Evolutionary conservation across 1,139 yeast species (phyloP).

Genomic region (Zygosaccharomyces sapae): DNA sequence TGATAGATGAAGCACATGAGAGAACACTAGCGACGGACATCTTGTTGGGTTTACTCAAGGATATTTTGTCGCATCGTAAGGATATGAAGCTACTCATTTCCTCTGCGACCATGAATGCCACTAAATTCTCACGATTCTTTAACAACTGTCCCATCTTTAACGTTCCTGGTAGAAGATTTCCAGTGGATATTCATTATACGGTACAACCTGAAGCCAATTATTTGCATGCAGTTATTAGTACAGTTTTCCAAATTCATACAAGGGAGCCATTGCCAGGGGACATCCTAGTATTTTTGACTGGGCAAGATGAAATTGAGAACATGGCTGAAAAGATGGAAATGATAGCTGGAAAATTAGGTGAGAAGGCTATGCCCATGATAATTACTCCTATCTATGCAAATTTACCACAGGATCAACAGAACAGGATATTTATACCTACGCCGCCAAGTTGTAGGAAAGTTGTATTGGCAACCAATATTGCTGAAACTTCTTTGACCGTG

Average conservation of each 20-base stretch:
- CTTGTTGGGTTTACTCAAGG: constrained; percentile 73
- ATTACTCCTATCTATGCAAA: constrained; percentile 91
- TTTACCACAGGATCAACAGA: constrained; percentile 78
- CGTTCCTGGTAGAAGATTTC: constrained; percentile 85
- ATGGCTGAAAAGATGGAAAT: constrained; percentile 69
- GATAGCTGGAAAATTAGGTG: constrained; percentile 60
- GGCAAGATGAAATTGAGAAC: constrained; percentile 90
- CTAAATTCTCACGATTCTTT: constrained; percentile 75
- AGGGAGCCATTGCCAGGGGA: constrained; percentile 72
- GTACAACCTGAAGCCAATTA: constrained; percentile 86
- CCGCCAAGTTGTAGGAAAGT: constrained; percentile 77
- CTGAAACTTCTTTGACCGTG: constrained; percentile 93
- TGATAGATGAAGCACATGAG: constrained; percentile 98
- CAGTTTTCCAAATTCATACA: constrained; percentile 75
- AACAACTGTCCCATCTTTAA: constrained; percentile 79
- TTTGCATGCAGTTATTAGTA: constrained; percentile 80
- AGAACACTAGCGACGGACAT: constrained; percentile 90
- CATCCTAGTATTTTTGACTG: constrained; percentile 84
- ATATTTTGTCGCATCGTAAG: constrained; percentile 53
- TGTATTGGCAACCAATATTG: constrained; percentile 93
- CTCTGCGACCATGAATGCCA: constrained; percentile 91
- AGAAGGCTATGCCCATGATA: constrained; percentile 57
- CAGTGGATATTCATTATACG: constrained; percentile 84
- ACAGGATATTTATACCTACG: constrained; percentile 76
- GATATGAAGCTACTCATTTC: constrained; percentile 76